These are phyloP conservation scores for Metschnikowia cubensis DNA, from an alignment of 805 yeast species.

Conservation along the genomic window DNA sequence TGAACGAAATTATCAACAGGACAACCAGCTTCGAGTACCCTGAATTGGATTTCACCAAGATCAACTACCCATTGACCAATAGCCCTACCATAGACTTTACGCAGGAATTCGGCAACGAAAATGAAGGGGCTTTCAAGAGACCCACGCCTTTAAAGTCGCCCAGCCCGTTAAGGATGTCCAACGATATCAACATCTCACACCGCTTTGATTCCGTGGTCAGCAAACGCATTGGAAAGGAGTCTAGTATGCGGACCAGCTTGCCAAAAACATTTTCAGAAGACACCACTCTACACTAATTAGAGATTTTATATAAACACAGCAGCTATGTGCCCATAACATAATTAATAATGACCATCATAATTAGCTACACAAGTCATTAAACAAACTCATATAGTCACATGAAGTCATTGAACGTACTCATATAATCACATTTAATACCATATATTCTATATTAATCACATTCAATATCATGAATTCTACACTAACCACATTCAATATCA, in stretches of 20 bases:
- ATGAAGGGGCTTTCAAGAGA: slow-evolving; percentile 1
- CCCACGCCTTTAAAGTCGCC: background rate
- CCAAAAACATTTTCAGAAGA: background rate
- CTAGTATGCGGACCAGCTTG: slow-evolving; percentile 1
- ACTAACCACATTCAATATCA: too few species aligned
- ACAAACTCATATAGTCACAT: too few species aligned
- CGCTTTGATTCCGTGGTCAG: background rate
- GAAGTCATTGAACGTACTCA: too few species aligned
- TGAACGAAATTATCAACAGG: background rate
- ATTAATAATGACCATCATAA: too few species aligned
- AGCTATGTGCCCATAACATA: too few species aligned
- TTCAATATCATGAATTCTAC: too few species aligned
- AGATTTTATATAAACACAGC: background rate
- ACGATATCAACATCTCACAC: background rate
- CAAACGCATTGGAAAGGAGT: slow-evolving; percentile 1
- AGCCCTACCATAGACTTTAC: background rate
- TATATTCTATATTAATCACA: too few species aligned
- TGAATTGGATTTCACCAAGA: slow-evolving; percentile 11
- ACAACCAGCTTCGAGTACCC: slow-evolving; percentile 4
- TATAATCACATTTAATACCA: too few species aligned
- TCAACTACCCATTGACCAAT: slow-evolving; percentile 4
- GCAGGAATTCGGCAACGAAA: slow-evolving; percentile 2
- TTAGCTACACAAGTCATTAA: too few species aligned
- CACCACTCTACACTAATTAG: background rate
- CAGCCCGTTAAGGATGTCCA: slow-evolving; percentile 1